Evolutionary conservation across 768 basidiomycete species (phyloP), one percentile per base, ranked within the genome.

Genomic region (Termitomyces sp.): DNA sequence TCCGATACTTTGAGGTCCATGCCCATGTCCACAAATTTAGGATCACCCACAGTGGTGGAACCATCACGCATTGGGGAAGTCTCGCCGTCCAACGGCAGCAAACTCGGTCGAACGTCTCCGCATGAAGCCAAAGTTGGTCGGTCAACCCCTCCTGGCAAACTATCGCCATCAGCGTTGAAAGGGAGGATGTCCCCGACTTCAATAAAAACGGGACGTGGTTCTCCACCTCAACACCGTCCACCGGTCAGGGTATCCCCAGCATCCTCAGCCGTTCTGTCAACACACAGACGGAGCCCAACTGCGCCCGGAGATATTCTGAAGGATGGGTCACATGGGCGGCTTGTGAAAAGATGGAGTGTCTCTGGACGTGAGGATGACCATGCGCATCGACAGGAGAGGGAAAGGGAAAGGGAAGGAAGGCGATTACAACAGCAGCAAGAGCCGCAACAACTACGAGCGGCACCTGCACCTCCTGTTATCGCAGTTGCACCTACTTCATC

Each of bases 1-100:
- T 91, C 90, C 0, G 90, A 93, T 62, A 91, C 90, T 0, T 73
- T 91, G 32, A 87, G 86, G 48, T 81, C 77, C 7, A 69, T 74
- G 14, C 75, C 76, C 20, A 72, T 73, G 18, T 72, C 73, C 10
- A 49, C 72, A 36, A 68, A 64, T n/a, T 60, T 71, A 26, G 69
- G 74, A n/a, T 81, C 82, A 10, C 87, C 88, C 1, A 87, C 87
- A 1, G 78, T 78, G 4, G 75, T 84, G 23, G 82, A 85, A 18
- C 46, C 59, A 53, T 53, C 66, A 23, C 60, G 48, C 50, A 23
- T 28, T 43, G 53, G 56, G 23, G 56, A 63, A 56, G 59, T 50
- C 35, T 58, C 63, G 55, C 59, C 66, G 60, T 60, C 61, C 7
- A 53, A 52, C 30, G 16, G 38, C 18, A 52, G 57, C 51, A 59